Base-by-base conservation (phyloP, 306 rosid species). In the Pachyrhizus erosus region DNA sequence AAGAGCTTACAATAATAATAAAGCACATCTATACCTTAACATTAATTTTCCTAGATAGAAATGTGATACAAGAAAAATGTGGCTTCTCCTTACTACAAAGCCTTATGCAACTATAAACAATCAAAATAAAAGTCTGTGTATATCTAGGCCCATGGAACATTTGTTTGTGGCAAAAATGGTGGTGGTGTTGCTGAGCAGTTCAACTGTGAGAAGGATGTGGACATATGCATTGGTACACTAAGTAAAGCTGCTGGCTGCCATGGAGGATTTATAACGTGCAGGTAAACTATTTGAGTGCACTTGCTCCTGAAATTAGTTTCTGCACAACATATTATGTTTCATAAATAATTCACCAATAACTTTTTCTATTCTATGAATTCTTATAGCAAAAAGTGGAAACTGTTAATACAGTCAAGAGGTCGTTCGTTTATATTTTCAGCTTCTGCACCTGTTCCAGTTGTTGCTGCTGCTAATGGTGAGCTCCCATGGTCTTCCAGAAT, bases 241-340 rank as follows among this genome's bases (percentile, higher is more conserved):
- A 96, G 99, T 83, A 96, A 93, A 84, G 99, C 98, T 85, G 98
- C 92, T 0, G 99, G 98, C 70, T 96, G 99, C 81, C 97, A 89
- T 86, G 99, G 99, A 43, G 99, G 99, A 83, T 96, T 96, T 79
- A 93, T 96, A 60, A 97, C 99, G 34, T 93, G 99, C 99, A 96
- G 99, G 99, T 88, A 87, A 88, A 75, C 76, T 43, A 5, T 79
- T 49, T 43, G 52, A 73, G 71, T 76, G 20, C 24, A 42, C 33
- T 79, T 80, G 72, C 55, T 60, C 26, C 14, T 70, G 33, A 31
- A 79, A 33, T 33, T 31, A 64, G 45, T 64, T 64, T 64, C 48
- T 75, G 12, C 60, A 70, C 20, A 29, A 60, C 76, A 70, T 39
- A 15, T 12, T 29, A 60, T 5, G 9, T 75, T 82, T 80, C 60